Base-by-base conservation (phyloP, 306 rosid genomes). In the Geum urbanum region DNA sequence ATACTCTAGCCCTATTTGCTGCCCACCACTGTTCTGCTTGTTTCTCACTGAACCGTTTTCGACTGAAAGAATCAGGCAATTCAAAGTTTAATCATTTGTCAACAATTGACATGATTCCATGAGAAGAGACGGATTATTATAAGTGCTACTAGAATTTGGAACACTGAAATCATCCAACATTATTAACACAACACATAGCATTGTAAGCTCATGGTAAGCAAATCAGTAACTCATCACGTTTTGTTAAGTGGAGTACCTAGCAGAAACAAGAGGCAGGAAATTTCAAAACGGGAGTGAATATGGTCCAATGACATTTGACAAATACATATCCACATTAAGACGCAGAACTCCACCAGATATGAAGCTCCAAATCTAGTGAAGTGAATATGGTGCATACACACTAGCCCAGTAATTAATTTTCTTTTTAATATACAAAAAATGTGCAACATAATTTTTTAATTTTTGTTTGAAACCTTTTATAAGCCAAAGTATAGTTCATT, bases 1-100 rank as follows among this genome's bases (percentile, higher is more conserved):
- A 84, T 24, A 90, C 96, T 70, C 91, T 84, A 32, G 79, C 69
- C 2, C 91, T 83, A 72, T 90, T 90, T 76, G 74, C 89, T 4
- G 91, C 83, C 96, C 96, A 90, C 91, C 94, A 87, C 73, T 82
- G 89, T 76, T 90, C 96, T 63, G 94, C 89, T 80, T 90, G 86
- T 76, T 86, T 90, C 88, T 90, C 91, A 40, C 94, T 87, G 74
- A 90, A 90, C 73, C 88, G 81, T 79, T 87, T 90, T 75, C 91
- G 94, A 79, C 94, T 90, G 86, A 53, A 74, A 80, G 50, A 70
- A 13, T 32, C 10, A 37, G 46, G 52, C 58, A 55, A 52, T 14
- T 56, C 12, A 14, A 9, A 43, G 32, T 46, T 70, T 43, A 54
- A 1, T 67, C 77, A 45, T 18, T 71, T 32, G 48, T 14, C 46